A percentile compares a stretch with the other conserved stretches of the same genome.
phyloP scores from a whole-genome alignment of 2,329 filamentous ascomycete genomes.

The Fusarium verticillioides region DNA sequence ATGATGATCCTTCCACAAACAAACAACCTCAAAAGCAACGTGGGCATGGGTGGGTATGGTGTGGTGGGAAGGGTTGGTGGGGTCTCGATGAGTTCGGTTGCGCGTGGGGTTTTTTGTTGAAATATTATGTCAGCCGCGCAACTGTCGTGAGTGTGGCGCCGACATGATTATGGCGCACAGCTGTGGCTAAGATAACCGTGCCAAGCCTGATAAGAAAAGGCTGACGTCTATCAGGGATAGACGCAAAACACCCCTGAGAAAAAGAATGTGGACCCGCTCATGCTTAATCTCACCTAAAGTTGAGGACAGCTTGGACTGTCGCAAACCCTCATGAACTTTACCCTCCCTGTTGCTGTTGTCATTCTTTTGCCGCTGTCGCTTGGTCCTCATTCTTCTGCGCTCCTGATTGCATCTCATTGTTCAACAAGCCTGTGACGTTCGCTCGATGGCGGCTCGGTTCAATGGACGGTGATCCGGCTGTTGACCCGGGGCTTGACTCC shows the following conservation, averaged over 20 bases:
- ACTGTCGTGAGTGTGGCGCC: not conserved
- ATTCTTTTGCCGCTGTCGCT: conserved; percentile 23
- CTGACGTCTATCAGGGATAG: conserved; percentile 14
- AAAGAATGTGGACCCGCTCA: conserved; percentile 28
- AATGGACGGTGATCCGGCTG: conserved; percentile 80
- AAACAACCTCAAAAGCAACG: conserved; percentile 28
- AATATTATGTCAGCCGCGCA: not conserved
- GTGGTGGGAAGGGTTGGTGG: not conserved
- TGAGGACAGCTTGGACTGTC: conserved; percentile 44
- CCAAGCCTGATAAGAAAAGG: not conserved
- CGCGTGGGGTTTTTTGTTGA: conserved; percentile 3
- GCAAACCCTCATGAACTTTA: conserved; percentile 35
- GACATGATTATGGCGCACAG: not conserved
- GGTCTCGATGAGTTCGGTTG: conserved; percentile 1
- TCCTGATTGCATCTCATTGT: not conserved
- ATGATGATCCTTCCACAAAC: conserved; percentile 22
- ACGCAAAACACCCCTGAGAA: conserved; percentile 38
- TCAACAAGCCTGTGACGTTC: not conserved
- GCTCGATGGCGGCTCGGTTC: conserved; percentile 42
- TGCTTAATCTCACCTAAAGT: conserved; percentile 31
- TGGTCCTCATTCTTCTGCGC: not conserved
- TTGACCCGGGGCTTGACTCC: conserved; percentile 79
- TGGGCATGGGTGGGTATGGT: conserved; percentile 19
- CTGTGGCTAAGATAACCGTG: not conserved
- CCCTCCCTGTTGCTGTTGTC: conserved; percentile 6